These are phyloP conservation scores for Acanthamoeba healyi DNA, from an alignment of 208 protist genomes.

Conservation along the genomic window DNA sequence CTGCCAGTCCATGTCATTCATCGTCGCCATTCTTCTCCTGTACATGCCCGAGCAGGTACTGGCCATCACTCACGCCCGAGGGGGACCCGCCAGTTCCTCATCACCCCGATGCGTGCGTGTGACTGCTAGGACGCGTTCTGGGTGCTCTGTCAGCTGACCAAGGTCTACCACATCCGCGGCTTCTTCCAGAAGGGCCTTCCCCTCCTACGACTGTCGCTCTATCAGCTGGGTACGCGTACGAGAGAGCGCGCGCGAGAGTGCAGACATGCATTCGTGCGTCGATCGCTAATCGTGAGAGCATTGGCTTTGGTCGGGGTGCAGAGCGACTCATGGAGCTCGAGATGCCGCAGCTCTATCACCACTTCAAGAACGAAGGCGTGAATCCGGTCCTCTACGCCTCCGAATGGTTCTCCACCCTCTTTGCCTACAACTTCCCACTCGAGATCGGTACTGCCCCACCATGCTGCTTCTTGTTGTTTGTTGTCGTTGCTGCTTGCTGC, in stretches of 20 bases:
- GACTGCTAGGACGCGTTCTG: slow-evolving; percentile 1
- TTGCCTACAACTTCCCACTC: slow-evolving; percentile 47
- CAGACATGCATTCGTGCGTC: too few relatives aligned
- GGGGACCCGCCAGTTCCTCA: too few relatives aligned
- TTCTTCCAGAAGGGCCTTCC: slow-evolving; percentile 49
- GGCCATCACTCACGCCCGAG: too few relatives aligned
- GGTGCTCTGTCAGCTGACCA: slow-evolving; percentile 57
- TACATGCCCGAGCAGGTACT: slow-evolving; percentile 48
- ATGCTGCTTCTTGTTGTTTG: neutral
- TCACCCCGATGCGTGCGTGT: too few relatives aligned
- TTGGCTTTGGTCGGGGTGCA: neutral
- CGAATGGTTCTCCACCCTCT: slow-evolving; percentile 62
- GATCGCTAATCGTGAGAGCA: too few relatives aligned
- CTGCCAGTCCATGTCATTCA: slow-evolving; percentile 57
- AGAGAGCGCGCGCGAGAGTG: too few relatives aligned
- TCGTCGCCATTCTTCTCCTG: slow-evolving; percentile 12
- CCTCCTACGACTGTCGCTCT: slow-evolving; percentile 46
- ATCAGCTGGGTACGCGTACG: slow-evolving; percentile 47
- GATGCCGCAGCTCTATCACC: slow-evolving; percentile 18
- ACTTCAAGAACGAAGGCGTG: slow-evolving; percentile 44
- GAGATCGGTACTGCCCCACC: neutral
- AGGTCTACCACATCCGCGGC: slow-evolving; percentile 38
- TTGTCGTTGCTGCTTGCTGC: neutral
- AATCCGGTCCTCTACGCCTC: slow-evolving; percentile 37
- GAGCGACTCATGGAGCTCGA: slow-evolving; percentile 19